phyloP scores from a whole-genome alignment of 345 rosid genomes.

The Dipteronia sinensis region DNA sequence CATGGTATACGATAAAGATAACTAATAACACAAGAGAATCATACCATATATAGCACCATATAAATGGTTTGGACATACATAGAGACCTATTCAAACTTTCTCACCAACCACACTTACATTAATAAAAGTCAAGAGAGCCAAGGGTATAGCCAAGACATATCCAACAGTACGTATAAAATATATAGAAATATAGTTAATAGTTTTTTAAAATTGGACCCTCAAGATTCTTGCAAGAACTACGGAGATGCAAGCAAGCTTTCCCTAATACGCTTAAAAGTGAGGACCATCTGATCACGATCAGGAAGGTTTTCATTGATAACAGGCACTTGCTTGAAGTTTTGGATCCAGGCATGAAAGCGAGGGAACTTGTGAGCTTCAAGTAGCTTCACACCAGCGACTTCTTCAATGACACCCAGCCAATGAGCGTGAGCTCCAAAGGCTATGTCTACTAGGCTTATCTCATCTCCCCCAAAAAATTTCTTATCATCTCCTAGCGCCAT shows the following conservation, averaged over 20 bases:
- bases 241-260: background rate
- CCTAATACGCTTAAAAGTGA: background rate
- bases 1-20: too few relatives aligned
- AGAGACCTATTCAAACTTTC: too few relatives aligned
- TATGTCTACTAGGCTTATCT: constrained; percentile 24
- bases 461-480: constrained; percentile 27
- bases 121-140: too few relatives aligned
- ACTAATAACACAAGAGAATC: too few relatives aligned
- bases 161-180: too few relatives aligned
- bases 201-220: too few relatives aligned
- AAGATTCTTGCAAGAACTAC: background rate
- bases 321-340: constrained; percentile 18
- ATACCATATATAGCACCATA: too few relatives aligned
- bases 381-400: constrained; percentile 5
- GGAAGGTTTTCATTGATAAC: constrained; percentile 26
- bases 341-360: constrained; percentile 21
- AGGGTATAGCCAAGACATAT: too few relatives aligned
- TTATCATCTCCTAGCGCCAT: constrained; percentile 12
- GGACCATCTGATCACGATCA: constrained; percentile 8
- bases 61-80: too few relatives aligned
- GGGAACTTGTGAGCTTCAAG: constrained; percentile 22
- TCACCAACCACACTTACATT: too few relatives aligned
- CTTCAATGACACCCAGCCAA: constrained; percentile 18
- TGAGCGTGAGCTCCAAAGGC: constrained; percentile 23
- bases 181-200: too few relatives aligned